A percentile compares a stretch with the other conserved stretches of the same genome.
Conservation (phyloP, 129 eudicot genomes). For the Heracleum sosnowskyi region DNA sequence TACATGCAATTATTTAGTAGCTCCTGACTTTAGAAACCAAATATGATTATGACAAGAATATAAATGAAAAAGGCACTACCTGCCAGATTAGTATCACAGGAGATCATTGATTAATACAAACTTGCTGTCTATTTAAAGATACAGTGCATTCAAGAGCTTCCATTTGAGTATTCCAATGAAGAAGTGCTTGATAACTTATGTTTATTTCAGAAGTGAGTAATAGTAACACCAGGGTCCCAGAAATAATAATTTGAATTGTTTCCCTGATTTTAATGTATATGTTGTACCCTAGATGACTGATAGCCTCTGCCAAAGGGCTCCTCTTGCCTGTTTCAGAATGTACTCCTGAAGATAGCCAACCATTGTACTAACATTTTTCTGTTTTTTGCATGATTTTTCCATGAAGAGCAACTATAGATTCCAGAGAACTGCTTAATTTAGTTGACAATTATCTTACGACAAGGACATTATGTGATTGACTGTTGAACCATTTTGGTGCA, state of each 20-base stretch:
- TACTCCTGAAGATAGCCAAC: not conserved
- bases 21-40: not conserved
- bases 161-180: not conserved
- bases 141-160: not conserved
- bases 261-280: not conserved
- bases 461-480: not conserved
- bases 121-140: not conserved
- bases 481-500: not conserved
- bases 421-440: not conserved
- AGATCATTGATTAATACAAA: not conserved
- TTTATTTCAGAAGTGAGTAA: not conserved
- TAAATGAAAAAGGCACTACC: not conserved
- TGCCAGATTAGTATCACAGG: not conserved
- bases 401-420: not conserved
- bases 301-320: not conserved
- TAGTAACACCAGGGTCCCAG: slow-evolving; percentile 3
- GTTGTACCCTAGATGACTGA: not conserved
- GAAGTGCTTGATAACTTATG: not conserved
- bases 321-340: not conserved
- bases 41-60: slow-evolving; percentile 1
- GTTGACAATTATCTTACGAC: not conserved
- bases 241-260: not conserved
- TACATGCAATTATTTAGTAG: not conserved
- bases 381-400: not conserved
- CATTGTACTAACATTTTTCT: no score